Evolutionary conservation across 1,284 basidiomycete species (phyloP).

Genomic region (Fomes fomentarius): DNA sequence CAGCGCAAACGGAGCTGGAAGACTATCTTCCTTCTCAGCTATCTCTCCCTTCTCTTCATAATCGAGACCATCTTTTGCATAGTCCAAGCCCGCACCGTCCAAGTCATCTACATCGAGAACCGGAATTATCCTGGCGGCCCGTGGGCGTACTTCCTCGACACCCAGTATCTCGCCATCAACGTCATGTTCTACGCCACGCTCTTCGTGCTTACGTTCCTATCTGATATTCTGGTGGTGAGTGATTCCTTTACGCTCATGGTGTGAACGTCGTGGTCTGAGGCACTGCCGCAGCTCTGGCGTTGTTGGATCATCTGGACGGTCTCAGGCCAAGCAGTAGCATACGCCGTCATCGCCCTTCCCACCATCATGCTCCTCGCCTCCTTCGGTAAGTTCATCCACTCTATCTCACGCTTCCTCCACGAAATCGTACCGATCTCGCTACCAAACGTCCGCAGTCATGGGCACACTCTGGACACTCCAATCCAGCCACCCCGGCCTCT

Average conservation of each 20-base stretch:
- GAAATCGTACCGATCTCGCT: neutral
- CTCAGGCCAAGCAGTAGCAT: constrained; percentile 37
- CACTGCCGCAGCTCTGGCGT: constrained; percentile 43
- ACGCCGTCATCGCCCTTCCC: constrained; percentile 37
- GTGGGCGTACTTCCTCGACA: constrained; percentile 45
- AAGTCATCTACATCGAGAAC: constrained; percentile 48
- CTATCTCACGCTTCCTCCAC: neutral
- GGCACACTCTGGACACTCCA: constrained; percentile 48
- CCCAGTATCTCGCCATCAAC: constrained; percentile 40
- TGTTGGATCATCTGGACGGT: constrained; percentile 50
- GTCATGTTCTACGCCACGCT: constrained; percentile 45
- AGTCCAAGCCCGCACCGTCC: constrained; percentile 37
- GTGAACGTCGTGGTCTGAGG: neutral
- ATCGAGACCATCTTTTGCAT: constrained; percentile 43
- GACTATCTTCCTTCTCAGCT: constrained; percentile 39
- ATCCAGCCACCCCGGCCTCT: constrained; percentile 42
- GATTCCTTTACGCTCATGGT: neutral
- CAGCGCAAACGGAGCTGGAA: constrained; percentile 33
- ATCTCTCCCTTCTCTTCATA: constrained; percentile 42
- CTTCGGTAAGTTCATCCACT: constrained; percentile 35
- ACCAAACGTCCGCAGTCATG: constrained; percentile 35
- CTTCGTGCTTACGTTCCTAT: constrained; percentile 40
- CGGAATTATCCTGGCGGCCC: constrained; percentile 44
- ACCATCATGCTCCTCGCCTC: constrained; percentile 36
- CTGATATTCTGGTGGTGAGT: constrained; percentile 42